Conservation (phyloP, 2,329 filamentous ascomycete genomes). For the Pestalotiopsis fici region DNA sequence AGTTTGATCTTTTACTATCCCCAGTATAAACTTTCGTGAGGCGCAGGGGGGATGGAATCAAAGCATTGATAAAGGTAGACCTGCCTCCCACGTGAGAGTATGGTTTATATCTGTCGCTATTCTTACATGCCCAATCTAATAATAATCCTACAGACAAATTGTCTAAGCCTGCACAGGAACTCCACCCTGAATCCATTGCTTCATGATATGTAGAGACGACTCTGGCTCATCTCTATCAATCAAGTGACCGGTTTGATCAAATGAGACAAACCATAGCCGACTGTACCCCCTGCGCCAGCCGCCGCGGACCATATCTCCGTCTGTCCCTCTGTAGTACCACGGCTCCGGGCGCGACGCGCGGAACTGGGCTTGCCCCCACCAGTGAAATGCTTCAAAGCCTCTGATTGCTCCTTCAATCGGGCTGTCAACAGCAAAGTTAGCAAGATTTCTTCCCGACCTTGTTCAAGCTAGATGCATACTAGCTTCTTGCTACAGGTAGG, state of each 20-base stretch:
- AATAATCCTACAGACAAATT: not conserved
- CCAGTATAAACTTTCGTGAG: too few relatives aligned
- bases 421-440: not conserved
- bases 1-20: too few relatives aligned
- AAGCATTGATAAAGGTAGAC: too few relatives aligned
- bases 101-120: too few relatives aligned
- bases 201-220: not conserved
- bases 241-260: not conserved
- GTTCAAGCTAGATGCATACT: not conserved
- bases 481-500: not conserved
- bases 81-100: too few relatives aligned
- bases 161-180: not conserved
- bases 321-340: not conserved
- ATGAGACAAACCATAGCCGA: not conserved
- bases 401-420: not conserved
- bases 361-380: not conserved
- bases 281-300: not conserved
- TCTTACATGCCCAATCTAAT: too few relatives aligned
- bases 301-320: not conserved
- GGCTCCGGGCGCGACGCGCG: not conserved
- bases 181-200: not conserved
- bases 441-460: not conserved
- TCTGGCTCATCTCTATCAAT: not conserved
- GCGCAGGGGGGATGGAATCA: too few relatives aligned
- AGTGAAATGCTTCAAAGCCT: not conserved